Conservation (phyloP, 2,329 filamentous ascomycete species). For the Aspergillus luchuensis region DNA sequence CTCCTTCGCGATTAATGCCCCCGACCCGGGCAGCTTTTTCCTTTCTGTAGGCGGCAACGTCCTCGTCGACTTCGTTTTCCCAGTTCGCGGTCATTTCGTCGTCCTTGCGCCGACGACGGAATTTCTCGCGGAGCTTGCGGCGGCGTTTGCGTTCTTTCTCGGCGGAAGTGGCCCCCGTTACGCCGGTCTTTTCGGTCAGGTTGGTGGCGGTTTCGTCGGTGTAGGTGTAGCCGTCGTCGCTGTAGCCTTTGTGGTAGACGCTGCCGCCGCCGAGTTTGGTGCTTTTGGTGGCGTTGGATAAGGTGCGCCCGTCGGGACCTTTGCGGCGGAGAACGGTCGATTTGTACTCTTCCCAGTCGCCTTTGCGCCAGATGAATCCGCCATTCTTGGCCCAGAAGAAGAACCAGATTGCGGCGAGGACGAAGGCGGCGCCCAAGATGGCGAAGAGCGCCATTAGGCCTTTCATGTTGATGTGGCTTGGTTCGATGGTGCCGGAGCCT, state of each 20-base stretch:
- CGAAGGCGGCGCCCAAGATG: constrained; percentile 75
- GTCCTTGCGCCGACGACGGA: constrained; percentile 42
- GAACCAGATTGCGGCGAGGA: constrained; percentile 84
- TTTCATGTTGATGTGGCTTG: constrained; percentile 49
- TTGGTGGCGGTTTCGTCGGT: constrained; percentile 47
- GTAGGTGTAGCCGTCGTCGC: constrained; percentile 62
- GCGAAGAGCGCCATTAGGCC: constrained; percentile 86
- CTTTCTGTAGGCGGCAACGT: constrained; percentile 80
- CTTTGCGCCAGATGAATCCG: constrained; percentile 80
- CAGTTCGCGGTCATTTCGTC: constrained; percentile 46
- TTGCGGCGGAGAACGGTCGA: constrained; percentile 85
- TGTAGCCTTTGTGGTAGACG: constrained; percentile 63
- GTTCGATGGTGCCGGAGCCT: constrained; percentile 44
- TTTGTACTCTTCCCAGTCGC: constrained; percentile 99
- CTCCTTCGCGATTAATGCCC: constrained; percentile 79
- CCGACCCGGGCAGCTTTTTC: constrained; percentile 86
- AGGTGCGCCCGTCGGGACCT: constrained; percentile 82
- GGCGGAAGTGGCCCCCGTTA: neutral
- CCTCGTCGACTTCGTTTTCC: constrained; percentile 64
- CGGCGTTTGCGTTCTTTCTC: constrained; percentile 27
- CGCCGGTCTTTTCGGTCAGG: constrained; percentile 32
- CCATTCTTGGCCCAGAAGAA: constrained; percentile 99
- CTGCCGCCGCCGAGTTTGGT: constrained; percentile 87
- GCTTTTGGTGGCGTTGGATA: constrained; percentile 78
- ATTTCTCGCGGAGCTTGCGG: constrained; percentile 44